Base-by-base conservation (phyloP, 176 grass and related monocot genomes). In the Saccharum officinarum region DNA sequence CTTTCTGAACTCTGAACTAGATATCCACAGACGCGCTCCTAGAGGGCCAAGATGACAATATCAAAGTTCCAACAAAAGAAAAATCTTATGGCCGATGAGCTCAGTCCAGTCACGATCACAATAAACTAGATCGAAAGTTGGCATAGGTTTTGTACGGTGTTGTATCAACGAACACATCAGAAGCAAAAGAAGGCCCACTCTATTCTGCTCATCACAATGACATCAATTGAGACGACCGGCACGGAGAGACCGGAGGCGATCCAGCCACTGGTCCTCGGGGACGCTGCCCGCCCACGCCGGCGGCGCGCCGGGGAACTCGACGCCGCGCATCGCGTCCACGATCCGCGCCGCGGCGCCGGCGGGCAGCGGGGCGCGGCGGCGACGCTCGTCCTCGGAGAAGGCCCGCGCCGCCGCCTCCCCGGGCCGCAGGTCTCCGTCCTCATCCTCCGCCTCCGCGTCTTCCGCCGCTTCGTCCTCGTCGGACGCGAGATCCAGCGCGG, bases 241-340 rank as follows among this genome's bases (percentile, higher is more conserved):
- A 14, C 85, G 85, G 75, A 90, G 76, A 36, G 82, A 66, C 63
- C 70, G 71, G 41, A 92, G 93, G 47, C 70, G 90, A 55, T 90
- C 85, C 25, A 90, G 3, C 93, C 93, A 95, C 85, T 95, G 90
- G 70, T 87, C 85, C 70, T 92, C 75, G 25, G 93, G 65, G 54
- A 95, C 85, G 82, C 45, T 73, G 67, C 80, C 82, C 2, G 79
- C 92, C 90, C 92, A 94, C 55, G 83, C 63, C 14, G 92, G 92
- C 31, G 87, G 89, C 68, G 80, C 69, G n/a, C 85, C 92, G 57
- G 69, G 89, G 89, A 94, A 94, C 62, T 71, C 82, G 23, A 92
- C 87, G 66, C 87, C 87, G 38, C 93, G 88, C 92, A 94, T 94
- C 69, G 85, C 92, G 39, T 90, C 92, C 47, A 94, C 63, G 79